Conservation (phyloP, 257 asterid species). For the Solanum raphanifolium region DNA sequence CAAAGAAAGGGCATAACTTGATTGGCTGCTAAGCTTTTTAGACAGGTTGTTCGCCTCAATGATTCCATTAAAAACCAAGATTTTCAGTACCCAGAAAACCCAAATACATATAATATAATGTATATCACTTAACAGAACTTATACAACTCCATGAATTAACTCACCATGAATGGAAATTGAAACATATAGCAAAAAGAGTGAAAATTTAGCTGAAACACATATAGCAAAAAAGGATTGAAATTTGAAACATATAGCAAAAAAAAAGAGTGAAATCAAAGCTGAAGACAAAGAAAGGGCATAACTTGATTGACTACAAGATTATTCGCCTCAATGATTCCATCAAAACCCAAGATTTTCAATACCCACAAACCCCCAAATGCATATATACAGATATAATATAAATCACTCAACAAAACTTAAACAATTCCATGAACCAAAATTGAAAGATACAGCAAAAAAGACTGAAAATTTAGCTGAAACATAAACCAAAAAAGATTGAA, state of each 20-base stretch:
- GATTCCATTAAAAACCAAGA: neutral
- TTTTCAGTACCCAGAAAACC: neutral
- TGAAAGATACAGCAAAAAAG: neutral
- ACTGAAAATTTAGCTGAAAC: neutral
- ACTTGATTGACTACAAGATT: neutral
- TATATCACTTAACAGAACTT: neutral
- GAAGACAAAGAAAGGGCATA: neutral
- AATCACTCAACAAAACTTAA: neutral
- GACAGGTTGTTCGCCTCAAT: neutral
- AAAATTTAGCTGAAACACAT: neutral
- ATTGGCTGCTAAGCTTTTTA: neutral
- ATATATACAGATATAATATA: neutral
- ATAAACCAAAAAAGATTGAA: neutral
- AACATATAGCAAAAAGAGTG: neutral
- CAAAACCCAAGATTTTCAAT: neutral
- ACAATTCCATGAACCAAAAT: neutral
- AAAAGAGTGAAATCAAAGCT: neutral
- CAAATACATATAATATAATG: neutral
- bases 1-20: neutral
- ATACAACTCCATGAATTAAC: neutral
- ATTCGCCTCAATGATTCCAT: neutral
- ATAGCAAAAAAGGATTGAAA: neutral
- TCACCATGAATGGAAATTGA: neutral
- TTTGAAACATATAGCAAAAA: neutral
- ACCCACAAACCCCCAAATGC: neutral